Evolutionary conservation across 148 eudicot genomes (phyloP), one percentile per base, ranked within the genome.

Genomic region (Chenopodium formosanum): DNA sequence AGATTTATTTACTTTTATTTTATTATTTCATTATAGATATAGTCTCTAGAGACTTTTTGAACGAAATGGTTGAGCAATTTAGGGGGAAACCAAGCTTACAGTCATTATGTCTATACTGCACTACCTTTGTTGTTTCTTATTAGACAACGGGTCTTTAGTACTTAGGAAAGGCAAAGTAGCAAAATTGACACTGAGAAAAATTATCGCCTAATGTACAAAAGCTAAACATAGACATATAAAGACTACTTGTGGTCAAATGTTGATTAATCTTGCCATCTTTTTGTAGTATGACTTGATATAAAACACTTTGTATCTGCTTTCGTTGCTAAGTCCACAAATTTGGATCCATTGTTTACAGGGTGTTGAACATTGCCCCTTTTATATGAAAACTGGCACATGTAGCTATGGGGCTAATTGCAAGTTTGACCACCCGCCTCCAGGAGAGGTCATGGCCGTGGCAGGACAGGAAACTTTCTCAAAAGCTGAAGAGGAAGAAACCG

Each of bases 391-490:
- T 27, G 93, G 98, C 20, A 88, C 93, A 64, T 96, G 99, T 91
- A 90, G 89, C 80, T 96, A 88, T 80, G 98, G 97, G 4, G 86
- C 83, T 16, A 89, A 89, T 46, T 96, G 99, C 95, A 92, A 83
- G 90, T 96, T 92, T 86, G 99, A 96, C 82, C 99, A 96, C 83
- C 99, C 99, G 22, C 95, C 98, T 48, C 98, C 99, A 1, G 98
- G 97, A 66, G 98, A 96, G 87, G 94, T 92, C 74, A 78, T 92
- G 91, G 87, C 94, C 27, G 62, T 82, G 7, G 74, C 82, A 27
- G 79, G 86, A 29, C 81, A 81, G 81, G 89, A 82, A 80, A 70
- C 90, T 66, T 80, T 86, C 6, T 32, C 62, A 25, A 29, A 60
- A 47, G 71, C 16, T 58, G 78, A 69, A 40, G 78, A 47, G 37